Percentiles rank a stretch among this genome's conserved stretches.
phyloP scores from a whole-genome alignment of 2,329 filamentous ascomycete species.

The Fusarium sp. region DNA sequence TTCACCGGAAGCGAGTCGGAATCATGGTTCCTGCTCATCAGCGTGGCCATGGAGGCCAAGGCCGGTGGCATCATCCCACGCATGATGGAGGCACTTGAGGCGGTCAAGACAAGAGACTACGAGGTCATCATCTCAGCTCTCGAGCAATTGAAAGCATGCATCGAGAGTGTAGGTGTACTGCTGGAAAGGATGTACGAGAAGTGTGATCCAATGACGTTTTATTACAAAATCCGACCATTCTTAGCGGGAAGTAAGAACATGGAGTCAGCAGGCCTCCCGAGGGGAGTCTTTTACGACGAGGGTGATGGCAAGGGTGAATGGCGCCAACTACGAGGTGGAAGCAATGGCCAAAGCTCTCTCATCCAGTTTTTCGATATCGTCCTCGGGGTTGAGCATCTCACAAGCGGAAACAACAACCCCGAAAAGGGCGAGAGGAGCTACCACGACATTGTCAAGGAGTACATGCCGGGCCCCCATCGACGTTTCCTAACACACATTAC shows the following conservation, averaged over 20 bases:
- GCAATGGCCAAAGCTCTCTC: conserved; percentile 92
- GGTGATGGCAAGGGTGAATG: conserved; percentile 77
- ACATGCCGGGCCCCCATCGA: conserved; percentile 91
- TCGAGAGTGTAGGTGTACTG: conserved; percentile 78
- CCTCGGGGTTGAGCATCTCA: conserved; percentile 83
- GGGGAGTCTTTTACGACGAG: conserved; percentile 88
- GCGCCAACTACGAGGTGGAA: conserved; percentile 87
- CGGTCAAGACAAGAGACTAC: conserved; percentile 74
- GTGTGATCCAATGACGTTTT: conserved; percentile 90
- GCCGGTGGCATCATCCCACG: conserved; percentile 82
- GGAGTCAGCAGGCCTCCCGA: conserved; percentile 85
- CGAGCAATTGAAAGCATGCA: conserved; percentile 74
- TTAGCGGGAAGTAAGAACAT: conserved; percentile 95
- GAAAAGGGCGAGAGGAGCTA: conserved; percentile 56
- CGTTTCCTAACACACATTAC: conserved; percentile 82
- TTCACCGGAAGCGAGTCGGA: conserved; percentile 93
- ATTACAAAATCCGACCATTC: conserved; percentile 89
- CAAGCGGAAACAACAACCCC: conserved; percentile 54
- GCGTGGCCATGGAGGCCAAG: conserved; percentile 89
- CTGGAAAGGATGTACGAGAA: conserved; percentile 90
- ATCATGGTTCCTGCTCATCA: conserved; percentile 95
- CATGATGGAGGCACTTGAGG: conserved; percentile 83
- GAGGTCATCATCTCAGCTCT: conserved; percentile 75
- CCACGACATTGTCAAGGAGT: conserved; percentile 81
- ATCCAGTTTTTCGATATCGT: conserved; percentile 95